Conservation (phyloP, 768 basidiomycete species). For the Coprinellus micaceus region DNA sequence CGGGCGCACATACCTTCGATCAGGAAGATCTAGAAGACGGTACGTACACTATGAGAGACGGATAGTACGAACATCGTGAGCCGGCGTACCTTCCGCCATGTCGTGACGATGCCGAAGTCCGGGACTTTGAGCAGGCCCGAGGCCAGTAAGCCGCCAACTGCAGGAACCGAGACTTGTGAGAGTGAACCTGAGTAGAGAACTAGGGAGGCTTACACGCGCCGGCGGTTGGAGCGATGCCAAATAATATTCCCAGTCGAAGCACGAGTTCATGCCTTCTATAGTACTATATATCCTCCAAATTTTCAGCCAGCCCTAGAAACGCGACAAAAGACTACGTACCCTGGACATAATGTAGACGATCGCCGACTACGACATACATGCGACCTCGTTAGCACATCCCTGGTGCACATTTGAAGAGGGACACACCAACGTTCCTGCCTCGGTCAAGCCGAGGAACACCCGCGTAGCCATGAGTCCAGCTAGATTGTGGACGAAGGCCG, state of each 20-base stretch:
- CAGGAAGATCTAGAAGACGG: slow-evolving; percentile 34
- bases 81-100: slow-evolving; percentile 32
- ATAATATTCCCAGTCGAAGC: slow-evolving; percentile 34
- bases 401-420: neutral
- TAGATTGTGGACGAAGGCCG: slow-evolving; percentile 37
- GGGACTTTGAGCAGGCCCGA: slow-evolving; percentile 32
- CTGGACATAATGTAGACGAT: slow-evolving; percentile 36
- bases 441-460: slow-evolving; percentile 39
- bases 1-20: slow-evolving; percentile 30
- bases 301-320: neutral
- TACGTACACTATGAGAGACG: neutral
- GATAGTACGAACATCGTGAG: neutral
- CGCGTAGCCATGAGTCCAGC: slow-evolving; percentile 32
- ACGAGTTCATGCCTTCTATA: slow-evolving; percentile 34
- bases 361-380: slow-evolving; percentile 27
- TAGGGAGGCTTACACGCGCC: slow-evolving; percentile 30
- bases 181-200: neutral
- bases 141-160: slow-evolving; percentile 35
- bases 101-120: slow-evolving; percentile 28
- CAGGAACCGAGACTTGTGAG: neutral
- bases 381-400: too few species aligned
- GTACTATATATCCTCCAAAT: slow-evolving; percentile 19
- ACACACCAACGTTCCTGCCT: slow-evolving; percentile 40
- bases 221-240: slow-evolving; percentile 31
- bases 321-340: slow-evolving; percentile 19